Conservation (phyloP, 257 asterid species). For the Striga asiatica region DNA sequence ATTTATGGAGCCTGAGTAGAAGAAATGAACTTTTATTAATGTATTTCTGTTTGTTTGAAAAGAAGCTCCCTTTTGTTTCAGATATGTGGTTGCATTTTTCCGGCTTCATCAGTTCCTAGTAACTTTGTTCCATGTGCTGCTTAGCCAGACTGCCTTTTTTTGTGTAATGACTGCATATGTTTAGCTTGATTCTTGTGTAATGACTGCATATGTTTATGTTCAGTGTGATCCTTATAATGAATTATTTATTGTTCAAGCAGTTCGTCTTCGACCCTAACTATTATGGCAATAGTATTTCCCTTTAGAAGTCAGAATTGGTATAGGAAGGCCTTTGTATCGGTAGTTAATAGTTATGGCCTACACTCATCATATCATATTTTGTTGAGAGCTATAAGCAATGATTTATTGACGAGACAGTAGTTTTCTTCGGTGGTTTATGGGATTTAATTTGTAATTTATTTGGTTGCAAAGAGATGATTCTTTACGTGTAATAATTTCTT, state of each 20-base stretch:
- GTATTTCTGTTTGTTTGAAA: background rate
- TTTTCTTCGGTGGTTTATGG: conserved; percentile 4
- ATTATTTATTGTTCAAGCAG: background rate
- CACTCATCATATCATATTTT: background rate
- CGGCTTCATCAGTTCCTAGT: background rate
- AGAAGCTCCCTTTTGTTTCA: background rate
- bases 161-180: background rate
- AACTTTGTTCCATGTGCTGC: conserved; percentile 15
- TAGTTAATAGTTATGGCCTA: background rate
- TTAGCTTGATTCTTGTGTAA: background rate
- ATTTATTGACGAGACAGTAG: background rate
- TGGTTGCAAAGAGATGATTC: background rate
- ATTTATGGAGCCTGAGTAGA: background rate
- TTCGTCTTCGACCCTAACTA: background rate
- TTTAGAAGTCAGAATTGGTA: background rate
- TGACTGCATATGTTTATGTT: background rate
- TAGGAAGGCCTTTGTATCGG: background rate
- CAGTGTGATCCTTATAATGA: background rate
- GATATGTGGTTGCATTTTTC: conserved; percentile 1
- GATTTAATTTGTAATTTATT: conserved; percentile 1
- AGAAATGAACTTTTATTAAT: background rate
- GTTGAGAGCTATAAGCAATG: background rate
- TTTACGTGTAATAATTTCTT: background rate
- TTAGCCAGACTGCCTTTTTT: no score
- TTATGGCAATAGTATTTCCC: background rate